Evolutionary conservation across 2,329 filamentous ascomycete genomes (phyloP), one percentile per base, ranked within the genome.

Genomic region (Talaromyces piceae): DNA sequence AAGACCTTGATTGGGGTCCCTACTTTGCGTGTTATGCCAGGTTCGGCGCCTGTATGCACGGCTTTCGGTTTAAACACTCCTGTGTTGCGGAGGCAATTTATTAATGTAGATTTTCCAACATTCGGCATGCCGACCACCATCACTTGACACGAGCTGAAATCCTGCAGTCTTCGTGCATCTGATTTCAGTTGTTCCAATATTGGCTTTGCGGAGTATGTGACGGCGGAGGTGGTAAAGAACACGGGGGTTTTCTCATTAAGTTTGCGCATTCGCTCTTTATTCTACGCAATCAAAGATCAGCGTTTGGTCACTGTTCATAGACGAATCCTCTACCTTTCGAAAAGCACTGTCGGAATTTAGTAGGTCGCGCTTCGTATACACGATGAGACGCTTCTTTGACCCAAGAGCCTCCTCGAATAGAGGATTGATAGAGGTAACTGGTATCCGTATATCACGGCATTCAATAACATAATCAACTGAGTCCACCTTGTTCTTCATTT

Each of bases 111-210:
- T 71, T 98, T 98, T 30, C 93, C 93, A 0, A 95, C 88, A 65
- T 98, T 98, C 30, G 93, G 93, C 91, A 98, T 96, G 50, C 93
- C 93, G 12, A 97, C 91, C 1, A 97, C 81, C 67, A 98, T 80
- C 51, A 90, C 81, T 45, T 90, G 82, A 59, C 89, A 79, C n/a
- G 90, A 91, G 6, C 87, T 84, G n/a, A 97, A 72, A 20, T 80
- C 62, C 53, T 67, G 66, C 39, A 66, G 61, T 28, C 58, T 62
- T 41, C 57, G 56, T 13, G 62, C 61, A 50, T 67, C 61, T 16
- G 59, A 51, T 51, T 60, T 60, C 47, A 69, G 53, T 52, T 67
- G 59, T 56, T 60, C 63, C 25, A 70, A 57, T 33, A 71, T 64
- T 7, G 63, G 56, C 33, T 51, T 60, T 47, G 66, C 57, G 49